phyloP scores from a whole-genome alignment of 371 early-diverging fungal species.

The Mortierella sp. region DNA sequence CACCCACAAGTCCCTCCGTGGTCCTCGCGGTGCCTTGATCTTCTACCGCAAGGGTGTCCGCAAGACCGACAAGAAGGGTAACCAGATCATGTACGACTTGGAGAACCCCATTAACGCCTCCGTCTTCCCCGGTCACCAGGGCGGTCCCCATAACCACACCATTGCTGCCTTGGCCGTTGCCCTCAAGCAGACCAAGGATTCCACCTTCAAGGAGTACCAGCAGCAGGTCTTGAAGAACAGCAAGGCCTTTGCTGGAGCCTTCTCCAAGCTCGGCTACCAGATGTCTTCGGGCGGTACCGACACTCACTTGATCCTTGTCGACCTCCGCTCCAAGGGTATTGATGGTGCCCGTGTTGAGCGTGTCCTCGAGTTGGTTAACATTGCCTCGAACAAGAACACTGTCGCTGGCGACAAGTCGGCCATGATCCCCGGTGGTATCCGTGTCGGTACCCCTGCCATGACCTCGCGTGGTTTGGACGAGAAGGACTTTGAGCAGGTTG shows the following conservation, averaged over 20 bases:
- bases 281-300: constrained; percentile 97
- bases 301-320: constrained; percentile 92
- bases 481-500: constrained; percentile 89
- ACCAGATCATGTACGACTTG: constrained; percentile 88
- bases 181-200: constrained; percentile 88
- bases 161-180: constrained; percentile 98
- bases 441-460: constrained; percentile 97
- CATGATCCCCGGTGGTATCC: constrained; percentile 96
- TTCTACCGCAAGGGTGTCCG: constrained; percentile 97
- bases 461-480: constrained; percentile 95
- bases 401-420: constrained; percentile 98
- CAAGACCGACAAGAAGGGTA: constrained; percentile 87
- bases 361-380: constrained; percentile 93
- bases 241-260: constrained; percentile 87
- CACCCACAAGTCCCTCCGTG: constrained; percentile 99
- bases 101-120: constrained; percentile 96
- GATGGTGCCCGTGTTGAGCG: constrained; percentile 97
- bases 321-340: constrained; percentile 86
- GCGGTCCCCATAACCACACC: constrained; percentile 99
- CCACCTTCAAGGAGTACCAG: constrained; percentile 94
- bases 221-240: constrained; percentile 92
- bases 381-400: constrained; percentile 99
- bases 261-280: constrained; percentile 82
- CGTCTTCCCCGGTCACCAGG: constrained; percentile 99
- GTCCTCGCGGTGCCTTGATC: constrained; percentile 99